Percentiles rank a stretch among this genome's conserved stretches.
These are phyloP conservation scores for Linum lewisii DNA, from an alignment of 345 rosid genomes.

Conservation along the genomic window DNA sequence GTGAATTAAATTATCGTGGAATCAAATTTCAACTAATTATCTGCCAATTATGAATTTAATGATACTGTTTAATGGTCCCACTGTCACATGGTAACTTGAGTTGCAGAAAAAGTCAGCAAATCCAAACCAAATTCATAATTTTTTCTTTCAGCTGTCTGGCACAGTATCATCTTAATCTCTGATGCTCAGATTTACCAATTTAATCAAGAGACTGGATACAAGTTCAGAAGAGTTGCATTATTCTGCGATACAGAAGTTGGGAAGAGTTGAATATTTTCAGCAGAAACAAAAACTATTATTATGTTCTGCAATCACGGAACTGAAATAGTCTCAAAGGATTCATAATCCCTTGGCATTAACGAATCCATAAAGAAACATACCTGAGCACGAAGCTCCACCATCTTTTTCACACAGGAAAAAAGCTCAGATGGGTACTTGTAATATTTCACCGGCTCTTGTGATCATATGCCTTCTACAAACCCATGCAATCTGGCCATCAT, in stretches of 20 bases:
- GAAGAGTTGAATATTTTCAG: neutral
- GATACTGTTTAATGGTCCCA: conserved; percentile 23
- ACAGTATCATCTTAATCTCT: conserved; percentile 2
- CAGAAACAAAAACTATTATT: neutral
- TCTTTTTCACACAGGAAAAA: too few relatives aligned
- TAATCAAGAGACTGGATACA: neutral
- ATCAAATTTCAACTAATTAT: conserved; percentile 21
- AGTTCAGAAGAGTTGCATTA: neutral
- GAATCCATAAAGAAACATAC: too few relatives aligned
- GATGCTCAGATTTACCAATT: neutral
- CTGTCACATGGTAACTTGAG: conserved; percentile 16
- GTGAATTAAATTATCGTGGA: conserved; percentile 22
- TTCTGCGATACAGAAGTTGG: too few relatives aligned
- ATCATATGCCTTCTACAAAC: conserved; percentile 57
- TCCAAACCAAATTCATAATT: conserved; percentile 18
- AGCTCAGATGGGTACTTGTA: conserved; percentile 1
- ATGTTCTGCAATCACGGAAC: neutral
- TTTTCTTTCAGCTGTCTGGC: conserved; percentile 20
- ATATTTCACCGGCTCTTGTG: neutral
- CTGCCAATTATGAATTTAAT: conserved; percentile 21
- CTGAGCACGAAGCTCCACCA: too few relatives aligned
- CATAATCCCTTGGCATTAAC: too few relatives aligned
- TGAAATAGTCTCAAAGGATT: neutral
- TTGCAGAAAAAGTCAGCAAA: conserved; percentile 6
- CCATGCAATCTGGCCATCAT: conserved; percentile 85